Conservation (phyloP, 257 asterid genomes). For the Solanum dulcamara region DNA sequence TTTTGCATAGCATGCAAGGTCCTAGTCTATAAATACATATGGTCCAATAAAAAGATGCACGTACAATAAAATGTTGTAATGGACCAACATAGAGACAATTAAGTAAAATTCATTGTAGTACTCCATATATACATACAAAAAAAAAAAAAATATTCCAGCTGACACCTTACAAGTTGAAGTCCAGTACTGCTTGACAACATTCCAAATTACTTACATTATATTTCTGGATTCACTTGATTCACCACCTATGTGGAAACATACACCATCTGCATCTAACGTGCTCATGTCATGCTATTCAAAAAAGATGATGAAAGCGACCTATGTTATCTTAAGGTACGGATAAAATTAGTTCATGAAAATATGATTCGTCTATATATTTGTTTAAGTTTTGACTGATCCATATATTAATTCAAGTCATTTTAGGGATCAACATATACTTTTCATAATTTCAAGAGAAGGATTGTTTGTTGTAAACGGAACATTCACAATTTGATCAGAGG, state of each 20-base stretch:
- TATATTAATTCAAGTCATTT: background rate
- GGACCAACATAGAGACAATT: background rate
- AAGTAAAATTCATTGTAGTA: background rate
- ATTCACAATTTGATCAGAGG: background rate
- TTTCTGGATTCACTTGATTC: background rate
- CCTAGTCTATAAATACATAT: background rate
- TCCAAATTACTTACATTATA: background rate
- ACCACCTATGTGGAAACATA: background rate
- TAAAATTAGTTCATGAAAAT: background rate
- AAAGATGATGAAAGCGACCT: background rate
- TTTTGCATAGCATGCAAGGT: background rate
- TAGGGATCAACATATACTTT: background rate
- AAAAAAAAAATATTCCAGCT: background rate
- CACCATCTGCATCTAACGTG: background rate
- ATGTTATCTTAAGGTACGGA: background rate
- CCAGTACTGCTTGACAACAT: background rate
- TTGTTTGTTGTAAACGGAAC: background rate
- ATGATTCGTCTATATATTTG: rapidly evolving
- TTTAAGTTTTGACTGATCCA: background rate
- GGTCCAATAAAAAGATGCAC: background rate
- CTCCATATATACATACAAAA: background rate
- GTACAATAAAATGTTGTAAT: background rate
- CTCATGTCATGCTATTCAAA: background rate
- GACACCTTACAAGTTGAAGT: background rate
- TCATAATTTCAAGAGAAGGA: background rate